Conservation (phyloP, 1,139 yeast species). For the Suhomyces guaymorum region DNA sequence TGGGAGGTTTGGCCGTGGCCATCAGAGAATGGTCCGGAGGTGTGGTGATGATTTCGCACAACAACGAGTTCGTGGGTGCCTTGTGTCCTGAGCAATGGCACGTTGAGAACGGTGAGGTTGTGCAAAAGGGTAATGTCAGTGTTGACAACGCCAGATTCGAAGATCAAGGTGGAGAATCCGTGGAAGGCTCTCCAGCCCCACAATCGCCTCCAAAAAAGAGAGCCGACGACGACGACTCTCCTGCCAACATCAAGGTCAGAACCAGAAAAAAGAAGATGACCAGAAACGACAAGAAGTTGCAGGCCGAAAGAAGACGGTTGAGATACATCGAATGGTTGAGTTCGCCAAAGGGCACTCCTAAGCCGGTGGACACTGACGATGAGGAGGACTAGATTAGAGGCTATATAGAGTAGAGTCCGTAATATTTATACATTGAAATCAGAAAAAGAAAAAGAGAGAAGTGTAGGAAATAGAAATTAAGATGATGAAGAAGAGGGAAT, state of each 20-base stretch:
- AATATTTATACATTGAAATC: too few relatives aligned
- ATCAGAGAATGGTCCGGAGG: constrained; percentile 98
- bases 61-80: constrained; percentile 95
- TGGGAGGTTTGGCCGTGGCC: constrained; percentile 96
- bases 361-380: constrained; percentile 89
- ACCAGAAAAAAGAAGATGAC: constrained; percentile 94
- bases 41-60: constrained; percentile 97
- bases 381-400: constrained; percentile 53
- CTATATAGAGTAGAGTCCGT: too few relatives aligned
- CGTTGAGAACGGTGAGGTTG: constrained; percentile 88
- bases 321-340: constrained; percentile 94
- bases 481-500: too few relatives aligned
- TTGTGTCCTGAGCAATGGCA: constrained; percentile 98
- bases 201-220: constrained; percentile 41
- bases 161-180: constrained; percentile 54
- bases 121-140: constrained; percentile 75
- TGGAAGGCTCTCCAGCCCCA: constrained; percentile 45
- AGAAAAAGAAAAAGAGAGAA: too few relatives aligned
- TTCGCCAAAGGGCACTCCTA: constrained; percentile 97
- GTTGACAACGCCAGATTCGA: constrained; percentile 81
- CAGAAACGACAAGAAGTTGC: constrained; percentile 88
- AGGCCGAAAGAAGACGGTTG: constrained; percentile 91
- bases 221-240: constrained; percentile 81
- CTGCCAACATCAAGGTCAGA: constrained; percentile 92
- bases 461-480: too few relatives aligned